Base-by-base conservation (phyloP, 1,284 basidiomycete species). In the Puccinia polysora region DNA sequence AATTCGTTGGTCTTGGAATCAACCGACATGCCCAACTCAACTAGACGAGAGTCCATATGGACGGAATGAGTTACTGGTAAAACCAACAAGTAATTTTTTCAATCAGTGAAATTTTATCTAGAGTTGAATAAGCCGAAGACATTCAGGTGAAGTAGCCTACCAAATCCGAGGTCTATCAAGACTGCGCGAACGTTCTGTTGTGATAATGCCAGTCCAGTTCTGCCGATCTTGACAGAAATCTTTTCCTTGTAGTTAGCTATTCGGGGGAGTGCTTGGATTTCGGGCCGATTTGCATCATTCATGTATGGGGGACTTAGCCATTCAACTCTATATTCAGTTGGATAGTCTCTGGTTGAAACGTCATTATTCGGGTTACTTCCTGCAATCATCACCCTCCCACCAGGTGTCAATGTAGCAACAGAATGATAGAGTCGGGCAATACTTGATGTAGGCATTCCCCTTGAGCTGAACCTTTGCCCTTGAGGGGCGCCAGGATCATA, bases 311-410 rank as follows among this genome's bases (percentile, higher is more conserved):
- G 65, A 43, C 20, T 80, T 50, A 89, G 78, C 85, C 87, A 88
- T 76, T 91, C 89, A 23, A 90, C 87, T 56, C 88, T 82, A 78
- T 90, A 91, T 77, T 90, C 89, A 0, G 89, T 91, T 30, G 84
- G 86, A 78, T 87, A 90, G 76, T 82, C 81, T 45, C 84, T 76
- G 74, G 86, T 87, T 74, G 86, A 88, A 52, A 88, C 81, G 78
- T 89, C 89, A 71, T 88, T 78, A 78, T 91, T 91, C 15, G 90
- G 90, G 78, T 91, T 91, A 73, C 88, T 89, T 5, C 89, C 90
- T 20, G 88, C 86, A 74, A 91, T 85, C 85, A 90, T 69, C 7
- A 62, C 52, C n/a, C 47, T 58, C 18, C 58, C 65, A 25, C 52
- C 43, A 23, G 79, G 74, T 14, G 77, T 73, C 15, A 81, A 74